Evolutionary conservation across 345 rosid genomes (phyloP), one percentile per base, ranked within the genome.

Genomic region (Boechera stricta): DNA sequence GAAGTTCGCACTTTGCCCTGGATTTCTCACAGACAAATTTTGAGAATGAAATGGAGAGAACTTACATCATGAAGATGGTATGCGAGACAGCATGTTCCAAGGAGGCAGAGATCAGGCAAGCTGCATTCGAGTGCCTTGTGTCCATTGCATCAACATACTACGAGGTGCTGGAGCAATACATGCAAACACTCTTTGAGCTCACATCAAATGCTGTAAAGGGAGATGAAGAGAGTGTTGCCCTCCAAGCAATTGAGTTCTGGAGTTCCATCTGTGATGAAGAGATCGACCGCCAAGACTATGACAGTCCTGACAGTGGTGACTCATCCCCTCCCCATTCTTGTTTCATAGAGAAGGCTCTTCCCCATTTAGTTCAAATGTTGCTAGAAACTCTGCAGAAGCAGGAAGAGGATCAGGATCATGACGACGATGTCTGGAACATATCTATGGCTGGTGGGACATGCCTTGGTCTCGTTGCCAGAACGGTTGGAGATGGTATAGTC

Each of bases 391-490:
- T 95, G 73, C 77, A 86, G 84, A 95, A 95, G 88, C 99, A 95
- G 84, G 97, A 92, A 68, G 95, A 92, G 80, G 98, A 90, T 82
- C 94, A 92, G 73, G 97, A 95, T 55, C 94, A 92, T 78, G 99
- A 90, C 51, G 96, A 95, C 48, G 86, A 81, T 66, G 77, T 79
- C 63, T 95, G 99, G 98, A 91, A 92, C 78, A 82, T 95, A 58
- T 86, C 99, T 11, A 95, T 94, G 98, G 97, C 99, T 16, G 98
- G 99, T 5, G 99, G 98, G 51, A 94, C 99, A 5, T 94, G 99
- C 79, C 86, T 94, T 7, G 95, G 97, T 44, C 98, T 94, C 72
- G 96, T 92, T 81, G 86, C 98, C 51, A 86, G 97, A 83, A 90
- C 99, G 2, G 99, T 94, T 80, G 99, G 97, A 48, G 90, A 92